These are phyloP conservation scores for Lachancea quebecensis DNA, from an alignment of 805 yeast species.

Conservation along the genomic window DNA sequence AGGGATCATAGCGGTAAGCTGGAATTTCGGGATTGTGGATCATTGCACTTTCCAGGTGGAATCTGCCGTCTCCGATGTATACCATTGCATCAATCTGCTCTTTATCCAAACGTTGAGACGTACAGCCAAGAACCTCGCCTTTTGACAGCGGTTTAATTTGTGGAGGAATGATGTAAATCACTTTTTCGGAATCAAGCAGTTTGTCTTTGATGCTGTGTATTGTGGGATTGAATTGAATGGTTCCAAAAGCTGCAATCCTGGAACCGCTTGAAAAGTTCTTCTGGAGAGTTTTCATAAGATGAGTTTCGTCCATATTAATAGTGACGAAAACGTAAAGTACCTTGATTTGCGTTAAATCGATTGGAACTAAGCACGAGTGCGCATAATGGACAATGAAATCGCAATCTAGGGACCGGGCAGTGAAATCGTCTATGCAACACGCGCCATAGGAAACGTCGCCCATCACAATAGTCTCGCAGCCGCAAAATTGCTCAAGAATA, in stretches of 20 bases:
- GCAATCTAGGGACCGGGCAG: slow-evolving; percentile 88
- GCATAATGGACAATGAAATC: slow-evolving; percentile 96
- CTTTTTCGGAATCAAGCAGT: slow-evolving; percentile 42
- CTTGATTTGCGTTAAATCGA: slow-evolving; percentile 83
- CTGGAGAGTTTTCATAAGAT: slow-evolving; percentile 67
- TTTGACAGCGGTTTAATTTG: slow-evolving; percentile 88
- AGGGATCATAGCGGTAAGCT: slow-evolving; percentile 93
- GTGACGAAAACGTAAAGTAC: slow-evolving; percentile 95
- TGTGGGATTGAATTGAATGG: slow-evolving; percentile 95
- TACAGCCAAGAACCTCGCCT: slow-evolving; percentile 95
- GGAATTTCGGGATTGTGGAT: slow-evolving; percentile 91
- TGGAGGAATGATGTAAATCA: slow-evolving; percentile 68
- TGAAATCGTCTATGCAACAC: slow-evolving; percentile 94
- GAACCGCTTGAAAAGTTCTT: slow-evolving; percentile 60
- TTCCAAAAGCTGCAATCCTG: slow-evolving; percentile 80
- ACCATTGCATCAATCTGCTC: slow-evolving; percentile 70
- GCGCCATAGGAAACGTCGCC: slow-evolving; percentile 99
- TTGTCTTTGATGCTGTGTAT: slow-evolving; percentile 69
- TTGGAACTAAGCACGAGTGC: slow-evolving; percentile 93
- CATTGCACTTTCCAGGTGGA: slow-evolving; percentile 94
- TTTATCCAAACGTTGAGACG: slow-evolving; percentile 72
- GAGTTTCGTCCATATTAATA: slow-evolving; percentile 77
- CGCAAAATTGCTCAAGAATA: slow-evolving; percentile 85
- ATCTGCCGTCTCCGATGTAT: slow-evolving; percentile 93
- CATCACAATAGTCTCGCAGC: slow-evolving; percentile 85